These are phyloP conservation scores for Rhodotorula sp. DNA, from an alignment of 1,284 basidiomycete genomes.

Conservation along the genomic window DNA sequence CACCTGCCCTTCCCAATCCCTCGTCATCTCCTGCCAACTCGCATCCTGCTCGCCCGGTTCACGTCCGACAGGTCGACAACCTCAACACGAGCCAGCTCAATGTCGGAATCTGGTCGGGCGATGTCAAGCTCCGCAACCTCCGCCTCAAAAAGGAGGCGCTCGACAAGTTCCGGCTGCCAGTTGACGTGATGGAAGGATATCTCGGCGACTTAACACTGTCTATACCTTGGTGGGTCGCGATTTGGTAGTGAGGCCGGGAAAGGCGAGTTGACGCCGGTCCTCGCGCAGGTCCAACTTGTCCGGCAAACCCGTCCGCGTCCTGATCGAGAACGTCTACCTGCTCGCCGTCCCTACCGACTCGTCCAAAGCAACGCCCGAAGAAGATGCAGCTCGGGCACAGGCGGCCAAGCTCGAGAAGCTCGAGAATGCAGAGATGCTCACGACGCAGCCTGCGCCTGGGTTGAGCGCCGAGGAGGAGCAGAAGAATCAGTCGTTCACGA, in stretches of 20 bases:
- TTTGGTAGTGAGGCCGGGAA: not conserved
- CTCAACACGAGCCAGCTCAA: conserved; percentile 92
- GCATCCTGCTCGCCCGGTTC: not conserved
- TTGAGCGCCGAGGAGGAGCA: conserved; percentile 62
- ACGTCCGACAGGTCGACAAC: conserved; percentile 84
- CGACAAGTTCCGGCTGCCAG: conserved; percentile 92
- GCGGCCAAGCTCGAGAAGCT: conserved; percentile 86
- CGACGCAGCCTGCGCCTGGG: conserved; percentile 58
- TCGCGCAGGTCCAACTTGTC: conserved; percentile 60
- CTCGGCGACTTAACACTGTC: conserved; percentile 88
- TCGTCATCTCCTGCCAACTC: not conserved
- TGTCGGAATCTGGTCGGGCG: conserved; percentile 89
- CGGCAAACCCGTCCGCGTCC: conserved; percentile 86
- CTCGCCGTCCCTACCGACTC: conserved; percentile 82
- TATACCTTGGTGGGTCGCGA: conserved; percentile 69
- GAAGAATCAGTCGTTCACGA: conserved; percentile 76
- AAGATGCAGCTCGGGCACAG: conserved; percentile 79
- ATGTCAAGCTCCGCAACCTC: conserved; percentile 59
- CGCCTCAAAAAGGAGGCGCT: conserved; percentile 90
- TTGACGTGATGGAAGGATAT: conserved; percentile 94
- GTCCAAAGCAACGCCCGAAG: conserved; percentile 69
- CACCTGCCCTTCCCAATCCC: not conserved
- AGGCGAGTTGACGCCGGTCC: not conserved
- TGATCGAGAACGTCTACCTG: conserved; percentile 92
- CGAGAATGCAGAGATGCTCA: conserved; percentile 81